Evolutionary conservation across 1,139 yeast genomes (phyloP), one percentile per base, ranked within the genome.

Genomic region (Starmera stellimalicola): DNA sequence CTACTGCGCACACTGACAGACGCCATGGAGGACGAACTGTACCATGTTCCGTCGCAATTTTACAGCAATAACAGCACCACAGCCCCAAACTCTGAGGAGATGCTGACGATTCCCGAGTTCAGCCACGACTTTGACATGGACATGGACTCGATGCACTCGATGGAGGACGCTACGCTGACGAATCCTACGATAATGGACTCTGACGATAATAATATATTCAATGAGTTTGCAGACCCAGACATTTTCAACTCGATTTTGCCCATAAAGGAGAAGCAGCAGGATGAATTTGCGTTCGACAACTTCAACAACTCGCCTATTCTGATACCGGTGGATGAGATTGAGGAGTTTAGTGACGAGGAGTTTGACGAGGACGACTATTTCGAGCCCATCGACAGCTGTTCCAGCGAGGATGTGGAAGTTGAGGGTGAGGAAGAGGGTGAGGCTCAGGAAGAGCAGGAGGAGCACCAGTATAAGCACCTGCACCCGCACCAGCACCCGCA

Each of bases 21-120:
- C 44, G 68, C 73, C 28, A 63, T 73, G 62, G 83, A 76, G 40
- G 87, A 78, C 43, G 85, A 78, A 48, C 57, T 77, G 36, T 71
- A 70, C 43, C 75, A 68, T 47, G 56, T 70, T 32, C 43, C 54
- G 15, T 33, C 39, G 16, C 18, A 59, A n/a, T n/a, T n/a, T n/a
- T n/a, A n/a, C n/a, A 17, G 31, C 14, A 12, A 12, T 10, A 18
- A n/a, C 11, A 16, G 16, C n/a, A 20, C 27, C 11, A 8, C 28
- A 16, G 16, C 9, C 7, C 18, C 45, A 27, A 44, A 42, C 23
- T 47, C 51, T 4, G 51, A 47, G 27, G 51, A 47, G 33, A 26
- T 45, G 33, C 38, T 47, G 40, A 45, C 49, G 4, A 47, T 47
- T 7, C 50, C 51, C 5, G 51, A 47, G 19, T 27, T 31, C 44